Evolutionary conservation across 306 rosid genomes (phyloP).

Genomic region (Quercus alba): DNA sequence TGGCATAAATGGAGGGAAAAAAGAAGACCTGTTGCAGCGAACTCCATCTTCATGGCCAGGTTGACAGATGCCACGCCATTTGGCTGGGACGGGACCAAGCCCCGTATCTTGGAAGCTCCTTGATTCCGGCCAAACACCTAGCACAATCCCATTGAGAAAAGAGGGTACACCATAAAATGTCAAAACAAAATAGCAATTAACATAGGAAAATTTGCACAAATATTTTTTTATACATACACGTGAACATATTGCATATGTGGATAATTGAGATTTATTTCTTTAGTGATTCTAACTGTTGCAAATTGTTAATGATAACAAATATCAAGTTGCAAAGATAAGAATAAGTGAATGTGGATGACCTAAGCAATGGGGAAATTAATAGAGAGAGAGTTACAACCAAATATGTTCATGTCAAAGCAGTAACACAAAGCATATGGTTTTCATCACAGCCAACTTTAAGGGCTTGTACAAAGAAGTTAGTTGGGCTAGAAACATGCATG

Average conservation of each 20-base stretch:
- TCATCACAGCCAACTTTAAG: too few relatives aligned
- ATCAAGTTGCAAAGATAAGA: too few relatives aligned
- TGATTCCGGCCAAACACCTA: conserved; percentile 83
- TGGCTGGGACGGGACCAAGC: conserved; percentile 52
- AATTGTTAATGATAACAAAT: neutral
- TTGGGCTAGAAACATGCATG: too few relatives aligned
- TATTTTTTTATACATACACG: neutral
- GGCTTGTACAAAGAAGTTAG: too few relatives aligned
- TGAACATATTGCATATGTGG: neutral
- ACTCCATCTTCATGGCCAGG: conserved; percentile 21
- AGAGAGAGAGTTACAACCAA: neutral
- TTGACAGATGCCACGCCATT: conserved; percentile 67
- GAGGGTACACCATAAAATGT: neutral
- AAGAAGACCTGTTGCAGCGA: conserved; percentile 53
- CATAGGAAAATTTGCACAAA: neutral
- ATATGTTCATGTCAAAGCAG: neutral
- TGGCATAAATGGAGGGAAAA: neutral
- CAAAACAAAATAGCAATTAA: neutral
- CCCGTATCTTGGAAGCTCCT: conserved; percentile 63
- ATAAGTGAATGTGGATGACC: too few relatives aligned
- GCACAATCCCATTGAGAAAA: neutral
- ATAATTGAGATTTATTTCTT: neutral
- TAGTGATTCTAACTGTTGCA: neutral
- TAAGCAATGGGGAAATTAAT: too few relatives aligned
- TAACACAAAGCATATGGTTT: neutral